These are phyloP conservation scores for Vigna reflexopilosa DNA, from an alignment of 306 rosid genomes.

Conservation along the genomic window DNA sequence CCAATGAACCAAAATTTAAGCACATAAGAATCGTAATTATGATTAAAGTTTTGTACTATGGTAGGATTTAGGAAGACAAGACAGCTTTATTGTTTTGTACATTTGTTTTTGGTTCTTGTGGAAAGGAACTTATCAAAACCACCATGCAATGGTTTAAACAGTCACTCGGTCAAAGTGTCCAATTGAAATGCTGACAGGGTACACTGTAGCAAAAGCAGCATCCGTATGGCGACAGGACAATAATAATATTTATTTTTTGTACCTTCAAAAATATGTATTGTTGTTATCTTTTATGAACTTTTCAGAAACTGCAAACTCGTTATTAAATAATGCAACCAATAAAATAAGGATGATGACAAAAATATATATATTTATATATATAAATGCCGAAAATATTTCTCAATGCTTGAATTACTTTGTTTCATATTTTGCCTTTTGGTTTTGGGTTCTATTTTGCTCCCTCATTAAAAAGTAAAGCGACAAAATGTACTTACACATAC, in stretches of 20 bases:
- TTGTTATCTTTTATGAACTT: not conserved
- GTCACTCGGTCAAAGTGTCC: constrained; percentile 40
- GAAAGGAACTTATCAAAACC: constrained; percentile 10
- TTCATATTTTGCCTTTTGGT: not conserved
- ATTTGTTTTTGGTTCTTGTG: constrained; percentile 19
- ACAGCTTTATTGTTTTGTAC: constrained; percentile 34
- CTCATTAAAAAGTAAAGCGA: constrained; percentile 16
- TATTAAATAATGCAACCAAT: constrained; percentile 22
- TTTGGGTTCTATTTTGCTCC: constrained; percentile 18
- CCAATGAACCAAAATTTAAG: constrained; percentile 2
- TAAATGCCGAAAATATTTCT: constrained; percentile 33
- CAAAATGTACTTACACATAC: constrained; percentile 40
- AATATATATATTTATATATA: not conserved
- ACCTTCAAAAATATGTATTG: not conserved
- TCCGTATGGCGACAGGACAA: constrained; percentile 24
- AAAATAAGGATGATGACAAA: constrained; percentile 5
- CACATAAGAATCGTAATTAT: constrained; percentile 22
- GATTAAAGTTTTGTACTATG: constrained; percentile 12
- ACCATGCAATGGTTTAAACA: constrained; percentile 22
- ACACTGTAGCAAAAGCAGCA: constrained; percentile 7
- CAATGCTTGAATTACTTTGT: not conserved
- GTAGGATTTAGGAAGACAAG: constrained; percentile 30
- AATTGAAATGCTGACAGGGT: constrained; percentile 36
- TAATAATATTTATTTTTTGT: not conserved
- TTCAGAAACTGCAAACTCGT: not conserved